Base-by-base conservation (phyloP, 179 eudicot species). In the Pouteria campechiana region DNA sequence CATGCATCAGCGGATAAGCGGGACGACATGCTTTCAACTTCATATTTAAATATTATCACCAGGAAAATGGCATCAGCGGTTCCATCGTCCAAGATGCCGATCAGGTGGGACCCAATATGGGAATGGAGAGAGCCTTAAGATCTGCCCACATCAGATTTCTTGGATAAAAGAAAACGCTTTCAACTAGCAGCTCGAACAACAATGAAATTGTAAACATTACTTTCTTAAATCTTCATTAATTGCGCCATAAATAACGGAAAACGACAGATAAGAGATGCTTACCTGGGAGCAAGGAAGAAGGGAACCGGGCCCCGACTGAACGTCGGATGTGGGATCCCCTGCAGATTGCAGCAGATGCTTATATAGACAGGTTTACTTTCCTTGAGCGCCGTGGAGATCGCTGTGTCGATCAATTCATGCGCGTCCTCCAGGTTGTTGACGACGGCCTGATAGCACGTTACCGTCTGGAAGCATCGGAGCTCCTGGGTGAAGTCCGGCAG, bases 291-390 rank as follows among this genome's bases (percentile, higher is more conserved):
- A 15, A 84, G 57, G 0, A 70, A 67, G 40, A 84, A 84, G 0
- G 83, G 83, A 50, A 81, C 81, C 37, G 95, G 95, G 4, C 78
- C 92, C 8, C 81, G 62, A 37, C 72, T 78, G 41, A 84, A 84
- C 7, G 92, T 81, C 23, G 95, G 87, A 28, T 84, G 81, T 12
- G 95, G 92, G 51, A 78, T 77, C 10, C 65, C 81, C 9, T 90
- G 57, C 64, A 84, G 55, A 41, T 84, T 84, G 49, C 95, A 84
- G 35, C 83, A 25, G 7, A 84, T 10, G 48, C 92, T 81, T 7
- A 84, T 84, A 32, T 84, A 84, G 40, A 84, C 94, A 27, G 94
- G 94, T 63, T 84, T 84, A 49, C 94, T 84, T 54, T 84, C 92
- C 76, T 75, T 84, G 70, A 84, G 60, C n/a, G 95, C 86, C 16